A percentile compares a stretch with the other conserved stretches of the same genome.
Evolutionary conservation across 2,329 filamentous ascomycete genomes (phyloP).

Genomic region (Trichophyton benhamiae): DNA sequence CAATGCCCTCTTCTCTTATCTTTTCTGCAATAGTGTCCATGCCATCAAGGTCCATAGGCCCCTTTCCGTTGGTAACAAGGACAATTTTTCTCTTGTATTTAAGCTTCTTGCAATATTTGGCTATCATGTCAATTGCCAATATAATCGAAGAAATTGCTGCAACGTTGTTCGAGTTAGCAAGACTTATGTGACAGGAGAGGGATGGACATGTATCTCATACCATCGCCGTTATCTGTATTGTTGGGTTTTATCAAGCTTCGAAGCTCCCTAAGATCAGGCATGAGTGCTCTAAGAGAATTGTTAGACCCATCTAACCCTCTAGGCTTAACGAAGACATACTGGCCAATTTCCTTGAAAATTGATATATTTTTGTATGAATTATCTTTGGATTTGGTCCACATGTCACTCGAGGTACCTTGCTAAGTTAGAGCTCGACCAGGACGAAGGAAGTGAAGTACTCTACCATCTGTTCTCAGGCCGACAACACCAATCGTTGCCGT

Average conservation of each 20-base stretch:
- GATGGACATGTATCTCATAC: constrained; percentile 26
- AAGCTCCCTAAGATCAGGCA: constrained; percentile 58
- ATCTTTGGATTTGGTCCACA: constrained; percentile 41
- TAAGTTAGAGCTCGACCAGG: constrained; percentile 4
- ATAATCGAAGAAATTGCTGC: constrained; percentile 68
- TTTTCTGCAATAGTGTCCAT: constrained; percentile 58
- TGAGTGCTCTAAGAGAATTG: constrained; percentile 39
- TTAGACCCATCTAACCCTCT: constrained; percentile 10
- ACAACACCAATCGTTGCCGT: constrained; percentile 66
- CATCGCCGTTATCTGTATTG: constrained; percentile 59
- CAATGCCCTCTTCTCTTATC: constrained; percentile 63
- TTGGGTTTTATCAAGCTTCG: constrained; percentile 55
- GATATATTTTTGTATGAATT: constrained; percentile 71
- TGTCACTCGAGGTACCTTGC: constrained; percentile 51
- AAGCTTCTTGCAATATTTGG: constrained; percentile 62
- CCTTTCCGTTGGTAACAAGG: constrained; percentile 71
- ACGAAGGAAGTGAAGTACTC: constrained; percentile 9
- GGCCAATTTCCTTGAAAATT: constrained; percentile 51
- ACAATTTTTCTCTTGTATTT: constrained; percentile 73
- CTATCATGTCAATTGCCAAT: constrained; percentile 77
- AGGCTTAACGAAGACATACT: constrained; percentile 41
- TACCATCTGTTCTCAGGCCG: constrained; percentile 64
- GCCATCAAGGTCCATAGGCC: constrained; percentile 58
- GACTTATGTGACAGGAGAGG: not conserved
- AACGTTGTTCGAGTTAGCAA: constrained; percentile 12